Evolutionary conservation across 140 eudicot species (phyloP).

Genomic region (Flaveria floridana): DNA sequence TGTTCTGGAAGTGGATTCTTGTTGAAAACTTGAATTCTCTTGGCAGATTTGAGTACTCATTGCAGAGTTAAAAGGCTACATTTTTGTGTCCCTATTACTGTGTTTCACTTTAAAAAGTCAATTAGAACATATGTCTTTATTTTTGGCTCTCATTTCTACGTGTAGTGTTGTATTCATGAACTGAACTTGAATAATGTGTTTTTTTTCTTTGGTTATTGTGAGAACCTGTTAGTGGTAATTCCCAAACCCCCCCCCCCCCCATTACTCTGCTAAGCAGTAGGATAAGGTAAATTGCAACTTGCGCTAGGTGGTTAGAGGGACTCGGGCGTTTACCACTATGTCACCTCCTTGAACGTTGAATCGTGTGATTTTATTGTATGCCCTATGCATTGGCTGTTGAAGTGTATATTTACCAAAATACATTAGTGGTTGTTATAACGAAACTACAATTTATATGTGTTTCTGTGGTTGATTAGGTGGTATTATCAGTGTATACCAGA

Average conservation of each 20-base stretch:
- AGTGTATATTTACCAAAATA: neutral
- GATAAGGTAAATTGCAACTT: neutral
- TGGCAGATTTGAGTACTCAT: neutral
- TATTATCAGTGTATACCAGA: conserved; percentile 90
- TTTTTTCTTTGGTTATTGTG: neutral
- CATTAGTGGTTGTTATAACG: neutral
- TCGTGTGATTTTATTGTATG: neutral
- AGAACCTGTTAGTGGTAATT: too few species aligned
- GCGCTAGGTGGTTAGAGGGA: too few species aligned
- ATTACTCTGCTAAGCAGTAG: too few species aligned
- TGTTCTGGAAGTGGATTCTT: neutral
- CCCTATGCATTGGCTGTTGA: conserved; percentile 11
- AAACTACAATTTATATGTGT: neutral
- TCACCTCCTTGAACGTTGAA: neutral
- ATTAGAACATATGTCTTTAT: neutral
- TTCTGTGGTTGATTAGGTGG: conserved; percentile 52
- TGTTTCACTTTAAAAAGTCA: neutral
- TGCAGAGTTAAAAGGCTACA: neutral
- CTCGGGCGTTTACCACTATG: neutral
- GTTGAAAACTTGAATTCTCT: neutral
- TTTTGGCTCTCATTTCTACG: neutral
- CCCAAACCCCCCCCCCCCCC: too few species aligned
- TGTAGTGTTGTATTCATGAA: neutral
- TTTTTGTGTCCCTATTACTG: neutral
- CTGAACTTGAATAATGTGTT: neutral